Evolutionary conservation across 257 asterid species (phyloP).

Genomic region (Nemophila menziesii): DNA sequence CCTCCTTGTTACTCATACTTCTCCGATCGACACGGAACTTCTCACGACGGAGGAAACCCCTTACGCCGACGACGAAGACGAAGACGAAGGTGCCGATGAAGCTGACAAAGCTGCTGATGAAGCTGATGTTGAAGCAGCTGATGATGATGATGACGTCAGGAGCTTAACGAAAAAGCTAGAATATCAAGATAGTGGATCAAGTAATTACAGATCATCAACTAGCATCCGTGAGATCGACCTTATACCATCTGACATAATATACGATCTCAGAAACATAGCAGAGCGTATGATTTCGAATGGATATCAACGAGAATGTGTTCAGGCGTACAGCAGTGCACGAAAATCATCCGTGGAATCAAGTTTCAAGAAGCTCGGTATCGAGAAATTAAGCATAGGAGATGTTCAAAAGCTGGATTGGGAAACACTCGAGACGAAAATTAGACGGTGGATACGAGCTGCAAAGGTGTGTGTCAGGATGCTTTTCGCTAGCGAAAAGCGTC

Average conservation of each 20-base stretch:
- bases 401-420: conserved; percentile 85
- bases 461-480: conserved; percentile 56
- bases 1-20: conserved; percentile 56
- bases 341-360: conserved; percentile 55
- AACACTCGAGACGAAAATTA: conserved; percentile 62
- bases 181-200: conserved; percentile 51
- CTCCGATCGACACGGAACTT: conserved; percentile 50
- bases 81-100: conserved; percentile 25
- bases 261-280: conserved; percentile 74
- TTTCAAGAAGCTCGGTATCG: conserved; percentile 44
- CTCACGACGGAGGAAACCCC: conserved; percentile 14
- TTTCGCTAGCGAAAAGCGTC: conserved; percentile 62
- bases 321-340: conserved; percentile 76
- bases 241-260: conserved; percentile 50
- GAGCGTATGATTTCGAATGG: conserved; percentile 69
- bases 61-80: conserved; percentile 24
- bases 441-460: conserved; percentile 78
- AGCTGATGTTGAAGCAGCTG: conserved; percentile 22
- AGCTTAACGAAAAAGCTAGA: conserved; percentile 38
- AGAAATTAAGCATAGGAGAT: conserved; percentile 73
- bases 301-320: conserved; percentile 64
- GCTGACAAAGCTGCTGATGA: too few species aligned
- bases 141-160: too few species aligned
- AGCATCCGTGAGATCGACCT: conserved; percentile 71
- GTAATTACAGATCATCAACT: conserved; percentile 38